phyloP scores from a whole-genome alignment of 106 monocot genomes.

The Acorus gramineus region DNA sequence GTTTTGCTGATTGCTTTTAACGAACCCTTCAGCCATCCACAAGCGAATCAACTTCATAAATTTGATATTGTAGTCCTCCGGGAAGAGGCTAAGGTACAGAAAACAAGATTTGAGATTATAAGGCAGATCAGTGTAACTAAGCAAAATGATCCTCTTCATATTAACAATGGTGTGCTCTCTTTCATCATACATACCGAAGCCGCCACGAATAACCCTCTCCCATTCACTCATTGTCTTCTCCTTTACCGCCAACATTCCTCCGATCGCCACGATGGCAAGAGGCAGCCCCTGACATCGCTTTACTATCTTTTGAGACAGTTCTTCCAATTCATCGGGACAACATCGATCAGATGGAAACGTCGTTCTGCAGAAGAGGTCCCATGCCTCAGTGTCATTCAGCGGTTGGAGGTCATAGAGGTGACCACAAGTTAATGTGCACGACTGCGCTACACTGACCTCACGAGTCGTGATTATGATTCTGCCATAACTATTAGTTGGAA shows the following conservation, averaged over 20 bases:
- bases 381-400: background rate
- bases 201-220: conserved; percentile 5
- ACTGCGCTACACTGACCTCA: conserved; percentile 2
- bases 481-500: conserved; percentile 12
- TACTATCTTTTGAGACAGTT: conserved; percentile 2
- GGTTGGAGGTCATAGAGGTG: conserved; percentile 9
- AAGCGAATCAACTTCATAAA: conserved; percentile 17
- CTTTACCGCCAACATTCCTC: conserved; percentile 19
- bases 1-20: conserved; percentile 1
- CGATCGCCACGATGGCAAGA: conserved; percentile 21
- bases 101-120: conserved; percentile 23
- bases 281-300: conserved; percentile 14
- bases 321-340: conserved; percentile 11
- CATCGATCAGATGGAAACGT: conserved; percentile 9
- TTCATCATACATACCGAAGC: conserved; percentile 8
- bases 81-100: conserved; percentile 32
- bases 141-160: conserved; percentile 14
- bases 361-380: conserved; percentile 14
- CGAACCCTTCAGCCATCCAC: conserved; percentile 37
- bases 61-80: conserved; percentile 10
- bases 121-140: conserved; percentile 27
- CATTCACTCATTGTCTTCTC: conserved; percentile 1
- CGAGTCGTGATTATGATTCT: conserved; percentile 23
- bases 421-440: background rate
- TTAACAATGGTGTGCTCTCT: conserved; percentile 9